A percentile compares a stretch with the other conserved stretches of the same genome.
Conservation (phyloP, 2,329 filamentous ascomycete species). For the Penicillium psychrosexuale region DNA sequence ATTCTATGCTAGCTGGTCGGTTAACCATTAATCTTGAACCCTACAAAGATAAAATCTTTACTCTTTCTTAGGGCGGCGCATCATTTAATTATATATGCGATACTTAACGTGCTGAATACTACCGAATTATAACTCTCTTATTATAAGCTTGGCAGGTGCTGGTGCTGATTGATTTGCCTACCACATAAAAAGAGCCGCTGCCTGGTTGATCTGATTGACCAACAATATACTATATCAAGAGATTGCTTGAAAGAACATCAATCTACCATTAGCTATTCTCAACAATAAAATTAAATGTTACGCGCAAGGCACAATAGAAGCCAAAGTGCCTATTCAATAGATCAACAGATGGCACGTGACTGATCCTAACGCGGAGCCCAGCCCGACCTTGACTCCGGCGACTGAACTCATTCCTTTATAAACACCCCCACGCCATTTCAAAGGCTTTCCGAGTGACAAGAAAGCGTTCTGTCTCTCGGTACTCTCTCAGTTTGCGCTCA, state of each 20-base stretch:
- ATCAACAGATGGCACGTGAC: slow-evolving; percentile 20
- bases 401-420: slow-evolving; percentile 9
- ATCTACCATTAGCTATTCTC: neutral
- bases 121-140: too few relatives aligned
- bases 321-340: neutral
- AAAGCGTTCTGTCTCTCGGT: slow-evolving; percentile 4
- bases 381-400: slow-evolving; percentile 21
- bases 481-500: slow-evolving; percentile 13
- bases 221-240: neutral
- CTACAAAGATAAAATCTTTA: too few relatives aligned
- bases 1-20: too few relatives aligned
- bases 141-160: neutral
- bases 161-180: too few relatives aligned
- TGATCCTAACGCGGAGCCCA: slow-evolving; percentile 27
- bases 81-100: too few relatives aligned
- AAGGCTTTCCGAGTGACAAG: slow-evolving; percentile 3
- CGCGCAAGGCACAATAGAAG: neutral
- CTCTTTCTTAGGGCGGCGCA: too few relatives aligned
- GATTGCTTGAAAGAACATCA: neutral
- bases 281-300: neutral
- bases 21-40: too few relatives aligned
- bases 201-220: neutral
- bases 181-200: neutral
- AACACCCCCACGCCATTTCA: neutral
- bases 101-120: too few relatives aligned